These are phyloP conservation scores for Pseudoperonospora humuli DNA, from an alignment of 352 stramenopile genomes.

Conservation along the genomic window DNA sequence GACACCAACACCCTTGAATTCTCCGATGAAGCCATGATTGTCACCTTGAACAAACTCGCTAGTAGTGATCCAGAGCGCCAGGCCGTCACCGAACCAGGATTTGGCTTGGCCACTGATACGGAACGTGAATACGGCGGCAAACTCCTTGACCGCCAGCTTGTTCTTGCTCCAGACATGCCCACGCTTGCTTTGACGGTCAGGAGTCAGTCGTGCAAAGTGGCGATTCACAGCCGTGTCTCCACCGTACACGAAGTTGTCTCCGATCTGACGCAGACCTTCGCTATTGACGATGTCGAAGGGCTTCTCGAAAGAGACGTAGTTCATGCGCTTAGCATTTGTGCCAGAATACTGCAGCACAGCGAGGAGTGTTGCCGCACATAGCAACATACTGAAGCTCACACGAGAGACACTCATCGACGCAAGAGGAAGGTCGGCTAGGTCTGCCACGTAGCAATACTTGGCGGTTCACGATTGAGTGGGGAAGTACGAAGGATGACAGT, in stretches of 20 bases:
- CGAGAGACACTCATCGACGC: conserved; percentile 14
- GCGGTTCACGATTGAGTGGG: no score
- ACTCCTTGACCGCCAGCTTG: conserved; percentile 49
- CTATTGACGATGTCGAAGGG: conserved; percentile 67
- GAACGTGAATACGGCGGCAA: conserved; percentile 74
- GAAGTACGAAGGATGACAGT: no score
- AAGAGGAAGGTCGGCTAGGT: conserved; percentile 3
- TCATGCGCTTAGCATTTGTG: conserved; percentile 29
- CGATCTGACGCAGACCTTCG: conserved; percentile 48
- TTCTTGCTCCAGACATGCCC: conserved; percentile 71
- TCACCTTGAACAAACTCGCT: conserved; percentile 48
- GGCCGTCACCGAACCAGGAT: conserved; percentile 67
- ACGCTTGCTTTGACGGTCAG: conserved; percentile 70
- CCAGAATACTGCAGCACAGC: conserved; percentile 11
- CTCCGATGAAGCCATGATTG: conserved; percentile 73
- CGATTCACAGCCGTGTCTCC: conserved; percentile 62
- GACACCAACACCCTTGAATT: conserved; percentile 68
- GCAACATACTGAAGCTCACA: conserved; percentile 13
- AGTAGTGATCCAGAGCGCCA: conserved; percentile 76
- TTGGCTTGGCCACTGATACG: conserved; percentile 76
- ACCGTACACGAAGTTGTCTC: conserved; percentile 49
- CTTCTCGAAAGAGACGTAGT: conserved; percentile 65
- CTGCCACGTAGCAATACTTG: no score
- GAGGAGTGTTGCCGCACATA: conserved; percentile 16
- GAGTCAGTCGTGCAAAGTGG: conserved; percentile 76